phyloP scores from a whole-genome alignment of 1,284 basidiomycete genomes.

The Heliocybe sulcata region DNA sequence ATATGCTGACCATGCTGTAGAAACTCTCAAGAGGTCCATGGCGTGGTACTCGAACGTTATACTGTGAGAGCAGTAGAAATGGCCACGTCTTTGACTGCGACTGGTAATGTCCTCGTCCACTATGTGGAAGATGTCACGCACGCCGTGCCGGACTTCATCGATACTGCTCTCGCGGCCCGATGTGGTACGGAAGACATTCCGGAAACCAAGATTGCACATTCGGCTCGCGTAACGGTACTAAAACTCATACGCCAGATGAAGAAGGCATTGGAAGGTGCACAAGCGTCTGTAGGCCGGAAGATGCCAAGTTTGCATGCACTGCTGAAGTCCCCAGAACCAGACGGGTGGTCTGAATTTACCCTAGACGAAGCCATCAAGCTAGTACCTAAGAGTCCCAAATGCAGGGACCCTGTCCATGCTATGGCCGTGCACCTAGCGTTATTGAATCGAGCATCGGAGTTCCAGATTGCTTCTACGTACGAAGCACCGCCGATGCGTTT shows the following conservation, averaged over 20 bases:
- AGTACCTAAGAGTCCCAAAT: slow-evolving; percentile 26
- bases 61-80: slow-evolving; percentile 25
- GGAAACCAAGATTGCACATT: slow-evolving; percentile 26
- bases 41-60: slow-evolving; percentile 38
- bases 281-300: slow-evolving; percentile 23
- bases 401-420: slow-evolving; percentile 69
- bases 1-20: slow-evolving; percentile 22
- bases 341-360: slow-evolving; percentile 45
- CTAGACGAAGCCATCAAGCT: slow-evolving; percentile 40
- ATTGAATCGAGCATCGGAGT: slow-evolving; percentile 56
- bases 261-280: slow-evolving; percentile 31
- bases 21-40: slow-evolving; percentile 32
- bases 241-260: slow-evolving; percentile 45
- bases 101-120: slow-evolving; percentile 46
- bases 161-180: slow-evolving; percentile 34
- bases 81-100: slow-evolving; percentile 33
- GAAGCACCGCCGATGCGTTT: slow-evolving; percentile 28
- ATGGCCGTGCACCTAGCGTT: slow-evolving; percentile 56
- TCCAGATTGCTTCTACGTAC: slow-evolving; percentile 41
- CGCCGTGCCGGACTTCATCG: slow-evolving; percentile 45
- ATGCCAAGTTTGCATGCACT: slow-evolving; percentile 34
- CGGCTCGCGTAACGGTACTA: slow-evolving; percentile 54
- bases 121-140: slow-evolving; percentile 47
- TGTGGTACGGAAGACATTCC: slow-evolving; percentile 33
- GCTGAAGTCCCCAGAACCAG: slow-evolving; percentile 36